These are phyloP conservation scores for Diaporthe vaccinii DNA, from an alignment of 2,329 filamentous ascomycete genomes.

Conservation along the genomic window DNA sequence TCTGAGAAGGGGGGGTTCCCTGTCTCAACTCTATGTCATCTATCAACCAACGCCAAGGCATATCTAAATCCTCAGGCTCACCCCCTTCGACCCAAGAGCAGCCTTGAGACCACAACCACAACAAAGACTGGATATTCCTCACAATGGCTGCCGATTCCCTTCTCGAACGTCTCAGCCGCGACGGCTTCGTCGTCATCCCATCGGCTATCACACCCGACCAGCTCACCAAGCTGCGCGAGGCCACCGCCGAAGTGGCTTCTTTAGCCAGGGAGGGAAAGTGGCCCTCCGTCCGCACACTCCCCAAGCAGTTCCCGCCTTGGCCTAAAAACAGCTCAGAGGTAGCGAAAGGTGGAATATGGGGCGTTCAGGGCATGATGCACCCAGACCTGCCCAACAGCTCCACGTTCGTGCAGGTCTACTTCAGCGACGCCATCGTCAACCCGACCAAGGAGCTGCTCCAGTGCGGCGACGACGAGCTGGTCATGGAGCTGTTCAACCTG, in stretches of 20 bases:
- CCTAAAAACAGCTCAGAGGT: slow-evolving; percentile 38
- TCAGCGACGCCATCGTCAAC: slow-evolving; percentile 73
- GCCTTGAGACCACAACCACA: background rate
- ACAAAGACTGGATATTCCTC: background rate
- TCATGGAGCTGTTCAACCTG: slow-evolving; percentile 92
- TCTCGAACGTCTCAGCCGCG: slow-evolving; percentile 40
- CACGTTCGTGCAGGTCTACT: slow-evolving; percentile 79
- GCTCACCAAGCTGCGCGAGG: slow-evolving; percentile 71
- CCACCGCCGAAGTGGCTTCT: slow-evolving; percentile 68
- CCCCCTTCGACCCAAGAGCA: background rate
- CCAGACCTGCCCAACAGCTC: slow-evolving; percentile 45
- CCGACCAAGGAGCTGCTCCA: slow-evolving; percentile 76
- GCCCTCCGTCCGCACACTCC: slow-evolving; percentile 86
- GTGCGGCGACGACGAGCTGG: slow-evolving; percentile 71
- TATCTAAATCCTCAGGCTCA: background rate
- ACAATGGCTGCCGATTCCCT: slow-evolving; percentile 38
- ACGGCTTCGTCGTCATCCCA: slow-evolving; percentile 76
- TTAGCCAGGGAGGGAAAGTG: slow-evolving; percentile 79
- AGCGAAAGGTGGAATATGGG: slow-evolving; percentile 81
- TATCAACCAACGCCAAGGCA: background rate
- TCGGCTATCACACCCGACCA: slow-evolving; percentile 70
- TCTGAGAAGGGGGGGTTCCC: background rate
- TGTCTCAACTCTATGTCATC: slow-evolving; percentile 27
- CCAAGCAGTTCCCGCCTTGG: slow-evolving; percentile 95
- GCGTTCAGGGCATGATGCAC: slow-evolving; percentile 42